phyloP scores from a whole-genome alignment of 495 filamentous ascomycete genomes.

The Rusavskia elegans region DNA sequence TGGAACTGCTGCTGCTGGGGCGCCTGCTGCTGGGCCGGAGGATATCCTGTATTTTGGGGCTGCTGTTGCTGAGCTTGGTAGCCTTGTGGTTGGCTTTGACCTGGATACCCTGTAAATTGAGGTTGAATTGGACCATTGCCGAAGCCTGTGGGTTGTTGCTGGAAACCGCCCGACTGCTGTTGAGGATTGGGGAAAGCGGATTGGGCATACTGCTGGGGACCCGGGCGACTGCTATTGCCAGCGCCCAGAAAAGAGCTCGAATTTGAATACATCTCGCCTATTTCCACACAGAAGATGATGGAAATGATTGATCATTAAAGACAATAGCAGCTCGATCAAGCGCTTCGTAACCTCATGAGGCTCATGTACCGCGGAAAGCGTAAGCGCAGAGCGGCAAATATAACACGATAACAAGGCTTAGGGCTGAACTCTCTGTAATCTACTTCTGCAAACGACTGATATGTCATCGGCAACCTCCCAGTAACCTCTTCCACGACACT shows the following conservation, averaged over 20 bases:
- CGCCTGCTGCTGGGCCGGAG: constrained; percentile 22
- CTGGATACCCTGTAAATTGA: constrained; percentile 37
- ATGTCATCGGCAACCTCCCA: constrained; percentile 19
- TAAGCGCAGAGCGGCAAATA: background rate
- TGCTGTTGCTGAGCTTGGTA: constrained; percentile 49
- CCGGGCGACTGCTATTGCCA: constrained; percentile 57
- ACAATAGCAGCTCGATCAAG: no score
- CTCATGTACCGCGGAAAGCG: background rate
- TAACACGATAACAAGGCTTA: no score
- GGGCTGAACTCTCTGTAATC: no score
- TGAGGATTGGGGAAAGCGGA: constrained; percentile 36
- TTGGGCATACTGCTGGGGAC: constrained; percentile 43
- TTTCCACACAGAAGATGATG: background rate
- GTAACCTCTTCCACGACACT: constrained; percentile 21
- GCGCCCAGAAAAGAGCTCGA: constrained; percentile 72
- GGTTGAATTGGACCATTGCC: constrained; percentile 20
- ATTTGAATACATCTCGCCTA: constrained; percentile 59
- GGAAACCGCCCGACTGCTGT: constrained; percentile 26
- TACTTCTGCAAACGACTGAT: constrained; percentile 21
- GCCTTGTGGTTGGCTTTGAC: constrained; percentile 37
- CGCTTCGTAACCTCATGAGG: background rate
- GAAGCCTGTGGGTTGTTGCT: constrained; percentile 36
- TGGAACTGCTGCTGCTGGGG: constrained; percentile 23
- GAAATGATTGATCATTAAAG: background rate
- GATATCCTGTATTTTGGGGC: constrained; percentile 40